Conservation (phyloP, 768 basidiomycete genomes). For the Trametes meyenii region DNA sequence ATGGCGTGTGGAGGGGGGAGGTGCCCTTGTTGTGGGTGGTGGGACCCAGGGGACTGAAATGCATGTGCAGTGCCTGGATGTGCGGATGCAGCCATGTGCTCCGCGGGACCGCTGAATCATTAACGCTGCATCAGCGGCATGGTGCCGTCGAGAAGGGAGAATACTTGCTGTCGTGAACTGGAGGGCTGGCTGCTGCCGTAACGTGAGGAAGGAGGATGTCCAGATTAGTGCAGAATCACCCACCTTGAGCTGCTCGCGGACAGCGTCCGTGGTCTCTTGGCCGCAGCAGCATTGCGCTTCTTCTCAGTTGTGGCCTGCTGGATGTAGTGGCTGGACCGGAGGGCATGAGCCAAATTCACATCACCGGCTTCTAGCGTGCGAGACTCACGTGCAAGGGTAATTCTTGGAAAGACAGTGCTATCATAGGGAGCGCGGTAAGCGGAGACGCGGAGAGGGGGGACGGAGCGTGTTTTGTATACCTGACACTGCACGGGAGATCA, state of each 20-base stretch:
- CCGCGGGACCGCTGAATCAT: conserved; percentile 25
- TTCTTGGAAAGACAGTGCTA: conserved; percentile 88
- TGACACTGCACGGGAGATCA: conserved; percentile 54
- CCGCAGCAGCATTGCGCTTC: conserved; percentile 61
- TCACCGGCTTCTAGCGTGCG: conserved; percentile 22
- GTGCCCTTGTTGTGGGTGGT: conserved; percentile 33
- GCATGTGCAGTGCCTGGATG: conserved; percentile 21
- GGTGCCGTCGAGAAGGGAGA: background rate
- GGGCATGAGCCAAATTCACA: conserved; percentile 27
- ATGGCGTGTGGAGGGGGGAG: conserved; percentile 45
- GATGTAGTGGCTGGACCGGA: conserved; percentile 62
- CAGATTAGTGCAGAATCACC: conserved; percentile 11
- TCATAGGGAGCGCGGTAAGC: conserved; percentile 16
- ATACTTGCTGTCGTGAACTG: conserved; percentile 18
- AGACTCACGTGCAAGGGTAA: conserved; percentile 87
- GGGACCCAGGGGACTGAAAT: conserved; percentile 33
- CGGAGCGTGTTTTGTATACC: conserved; percentile 41
- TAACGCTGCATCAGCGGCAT: conserved; percentile 13
- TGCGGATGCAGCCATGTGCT: conserved; percentile 19
- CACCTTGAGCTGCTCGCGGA: conserved; percentile 37
- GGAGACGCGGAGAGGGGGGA: background rate
- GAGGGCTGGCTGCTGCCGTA: conserved; percentile 23
- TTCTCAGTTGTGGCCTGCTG: conserved; percentile 87
- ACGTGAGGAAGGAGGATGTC: conserved; percentile 11
- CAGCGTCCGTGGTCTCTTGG: conserved; percentile 67